Evolutionary conservation across 2,329 filamentous ascomycete genomes (phyloP).

Genomic region (Ascochyta fabae): DNA sequence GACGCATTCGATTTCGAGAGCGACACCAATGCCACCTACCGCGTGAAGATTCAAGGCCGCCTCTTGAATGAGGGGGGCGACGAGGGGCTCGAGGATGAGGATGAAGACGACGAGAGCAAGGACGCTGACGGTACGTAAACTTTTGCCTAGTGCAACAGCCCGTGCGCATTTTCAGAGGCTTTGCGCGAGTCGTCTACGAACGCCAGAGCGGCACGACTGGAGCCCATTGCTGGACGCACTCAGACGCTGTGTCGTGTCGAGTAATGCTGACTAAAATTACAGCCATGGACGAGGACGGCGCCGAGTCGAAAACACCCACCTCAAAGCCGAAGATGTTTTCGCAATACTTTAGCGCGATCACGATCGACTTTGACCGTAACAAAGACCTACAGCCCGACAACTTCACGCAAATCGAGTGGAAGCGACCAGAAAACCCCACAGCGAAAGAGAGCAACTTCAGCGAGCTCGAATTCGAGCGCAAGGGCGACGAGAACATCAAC

Average conservation of each 20-base stretch:
- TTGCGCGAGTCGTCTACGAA: no score
- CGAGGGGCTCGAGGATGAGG: conserved; percentile 41
- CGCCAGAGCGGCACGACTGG: no score
- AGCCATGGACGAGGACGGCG: conserved; percentile 61
- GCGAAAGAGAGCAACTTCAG: conserved; percentile 81
- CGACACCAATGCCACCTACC: conserved; percentile 78
- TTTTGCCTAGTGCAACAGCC: not conserved
- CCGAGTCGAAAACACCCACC: conserved; percentile 40
- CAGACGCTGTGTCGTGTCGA: not conserved
- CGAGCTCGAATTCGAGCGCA: conserved; percentile 87
- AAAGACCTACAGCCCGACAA: conserved; percentile 70
- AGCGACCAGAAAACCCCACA: conserved; percentile 72
- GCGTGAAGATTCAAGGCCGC: conserved; percentile 89
- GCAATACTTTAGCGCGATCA: conserved; percentile 82
- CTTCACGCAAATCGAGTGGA: conserved; percentile 78
- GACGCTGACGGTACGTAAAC: conserved; percentile 54
- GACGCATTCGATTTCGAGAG: conserved; percentile 83
- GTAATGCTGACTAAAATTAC: conserved; percentile 6
- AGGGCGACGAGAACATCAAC: conserved; percentile 90
- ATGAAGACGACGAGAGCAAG: conserved; percentile 49
- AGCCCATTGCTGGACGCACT: not conserved
- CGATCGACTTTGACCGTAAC: conserved; percentile 64
- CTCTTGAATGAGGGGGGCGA: conserved; percentile 66
- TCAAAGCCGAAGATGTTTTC: conserved; percentile 66
- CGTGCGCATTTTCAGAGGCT: not conserved